These are phyloP conservation scores for Sclerotiophoma versabilis DNA, from an alignment of 2,329 filamentous ascomycete species.

Conservation along the genomic window DNA sequence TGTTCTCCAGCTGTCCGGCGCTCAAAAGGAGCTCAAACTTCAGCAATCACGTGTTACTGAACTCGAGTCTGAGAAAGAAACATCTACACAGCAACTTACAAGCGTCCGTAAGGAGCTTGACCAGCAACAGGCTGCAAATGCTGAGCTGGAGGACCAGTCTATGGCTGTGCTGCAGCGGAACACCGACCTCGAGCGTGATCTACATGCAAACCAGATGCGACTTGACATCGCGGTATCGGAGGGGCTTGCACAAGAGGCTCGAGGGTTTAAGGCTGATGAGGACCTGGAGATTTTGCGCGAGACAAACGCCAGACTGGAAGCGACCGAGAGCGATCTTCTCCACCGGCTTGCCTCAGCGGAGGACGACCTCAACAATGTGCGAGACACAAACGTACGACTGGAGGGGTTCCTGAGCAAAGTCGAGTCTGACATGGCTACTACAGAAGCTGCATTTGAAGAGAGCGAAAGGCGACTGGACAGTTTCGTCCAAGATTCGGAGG, in stretches of 20 bases:
- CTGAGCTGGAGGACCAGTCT: conserved; percentile 20
- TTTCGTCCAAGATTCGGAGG: conserved; percentile 39
- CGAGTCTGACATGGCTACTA: conserved; percentile 39
- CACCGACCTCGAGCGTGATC: conserved; percentile 26
- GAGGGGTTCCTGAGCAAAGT: conserved; percentile 43
- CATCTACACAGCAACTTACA: conserved; percentile 25
- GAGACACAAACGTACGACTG: conserved; percentile 39
- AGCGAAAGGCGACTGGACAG: conserved; percentile 38
- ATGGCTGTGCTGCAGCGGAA: conserved; percentile 7
- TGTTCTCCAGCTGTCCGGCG: conserved; percentile 20
- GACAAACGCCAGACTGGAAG: conserved; percentile 35
- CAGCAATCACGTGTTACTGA: conserved; percentile 24
- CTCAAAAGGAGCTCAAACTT: conserved; percentile 18
- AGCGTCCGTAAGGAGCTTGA: conserved; percentile 21
- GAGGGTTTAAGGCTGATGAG: conserved; percentile 34
- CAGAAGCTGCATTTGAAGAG: conserved; percentile 41
- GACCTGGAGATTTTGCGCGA: conserved; percentile 37
- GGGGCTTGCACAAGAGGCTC: conserved; percentile 24
- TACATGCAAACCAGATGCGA: conserved; percentile 28
- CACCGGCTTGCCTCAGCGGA: conserved; percentile 40
- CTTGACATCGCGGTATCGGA: conserved; percentile 35
- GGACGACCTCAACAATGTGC: conserved; percentile 38
- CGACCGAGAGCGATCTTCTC: conserved; percentile 40
- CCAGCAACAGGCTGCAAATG: conserved; percentile 19
- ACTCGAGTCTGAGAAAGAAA: conserved; percentile 29